phyloP scores from a whole-genome alignment of 371 early-diverging fungal species.

The Mucor lusitanicus region DNA sequence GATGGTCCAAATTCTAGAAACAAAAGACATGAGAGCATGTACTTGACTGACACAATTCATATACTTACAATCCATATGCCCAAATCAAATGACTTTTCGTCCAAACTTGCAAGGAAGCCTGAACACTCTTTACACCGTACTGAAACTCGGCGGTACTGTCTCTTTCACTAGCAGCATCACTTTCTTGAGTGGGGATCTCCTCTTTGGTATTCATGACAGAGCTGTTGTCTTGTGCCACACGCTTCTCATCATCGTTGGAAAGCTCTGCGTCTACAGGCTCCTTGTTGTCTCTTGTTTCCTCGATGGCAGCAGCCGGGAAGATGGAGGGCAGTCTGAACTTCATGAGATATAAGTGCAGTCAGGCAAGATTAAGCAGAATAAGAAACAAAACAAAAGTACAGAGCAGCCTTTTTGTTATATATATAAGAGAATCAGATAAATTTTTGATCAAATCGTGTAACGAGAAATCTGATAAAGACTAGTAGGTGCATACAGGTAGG shows the following conservation, averaged over 20 bases:
- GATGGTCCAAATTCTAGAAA: slow-evolving; percentile 18
- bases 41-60: neutral
- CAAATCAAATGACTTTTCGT: slow-evolving; percentile 13
- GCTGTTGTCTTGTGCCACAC: neutral
- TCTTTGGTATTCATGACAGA: neutral
- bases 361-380: neutral
- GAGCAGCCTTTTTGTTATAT: neutral
- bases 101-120: slow-evolving; percentile 14
- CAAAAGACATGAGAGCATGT: neutral
- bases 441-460: neutral
- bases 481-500: neutral
- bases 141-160: neutral
- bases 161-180: neutral
- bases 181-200: neutral
- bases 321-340: slow-evolving; percentile 7
- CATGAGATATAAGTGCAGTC: neutral
- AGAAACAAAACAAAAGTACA: neutral
- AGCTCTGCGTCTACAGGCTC: neutral
- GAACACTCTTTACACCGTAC: slow-evolving; percentile 9
- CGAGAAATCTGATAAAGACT: neutral
- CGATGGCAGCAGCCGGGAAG: neutral
- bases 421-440: neutral
- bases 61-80: slow-evolving; percentile 13
- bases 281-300: neutral
- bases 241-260: neutral